Evolutionary conservation across 192 early-diverging fungal species (phyloP).

Genomic region (Coemansia sp.): DNA sequence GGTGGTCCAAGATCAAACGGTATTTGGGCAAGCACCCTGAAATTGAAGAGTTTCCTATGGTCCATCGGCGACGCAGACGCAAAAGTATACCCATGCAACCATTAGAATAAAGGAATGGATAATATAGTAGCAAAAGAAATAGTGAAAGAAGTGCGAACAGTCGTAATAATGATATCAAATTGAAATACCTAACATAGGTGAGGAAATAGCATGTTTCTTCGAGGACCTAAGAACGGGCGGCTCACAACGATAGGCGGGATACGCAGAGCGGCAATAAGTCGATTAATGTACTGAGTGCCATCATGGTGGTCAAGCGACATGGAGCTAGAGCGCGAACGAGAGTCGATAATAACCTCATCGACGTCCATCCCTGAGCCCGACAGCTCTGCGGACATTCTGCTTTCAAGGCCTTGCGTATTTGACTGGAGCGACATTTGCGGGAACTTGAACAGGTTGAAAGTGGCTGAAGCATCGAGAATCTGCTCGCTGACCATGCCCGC

Average conservation of each 20-base stretch:
- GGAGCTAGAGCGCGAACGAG: slow-evolving; percentile 36
- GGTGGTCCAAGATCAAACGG: slow-evolving; percentile 42
- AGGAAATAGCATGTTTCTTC: slow-evolving; percentile 37
- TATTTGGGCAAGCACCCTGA: slow-evolving; percentile 42
- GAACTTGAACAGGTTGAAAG: not conserved
- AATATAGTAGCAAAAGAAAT: not conserved
- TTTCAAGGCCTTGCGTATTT: not conserved
- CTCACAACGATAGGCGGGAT: slow-evolving; percentile 46
- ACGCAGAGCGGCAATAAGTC: slow-evolving; percentile 35
- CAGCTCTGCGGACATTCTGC: slow-evolving; percentile 7
- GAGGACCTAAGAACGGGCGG: slow-evolving; percentile 41
- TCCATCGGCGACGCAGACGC: not conserved
- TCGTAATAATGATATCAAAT: slow-evolving; percentile 6
- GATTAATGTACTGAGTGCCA: slow-evolving; percentile 20
- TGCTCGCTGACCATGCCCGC: slow-evolving; percentile 23
- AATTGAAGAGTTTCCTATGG: slow-evolving; percentile 34
- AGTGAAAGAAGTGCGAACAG: not conserved
- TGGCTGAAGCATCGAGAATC: not conserved
- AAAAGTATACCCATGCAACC: slow-evolving; percentile 8
- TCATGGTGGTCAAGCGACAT: slow-evolving; percentile 18
- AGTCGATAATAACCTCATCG: slow-evolving; percentile 22
- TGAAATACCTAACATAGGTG: slow-evolving; percentile 26
- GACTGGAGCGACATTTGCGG: slow-evolving; percentile 1
- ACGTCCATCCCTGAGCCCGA: slow-evolving; percentile 32
- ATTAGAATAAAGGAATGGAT: not conserved